phyloP scores from a whole-genome alignment of 192 early-diverging fungal species.

The Coemansia sp. region DNA sequence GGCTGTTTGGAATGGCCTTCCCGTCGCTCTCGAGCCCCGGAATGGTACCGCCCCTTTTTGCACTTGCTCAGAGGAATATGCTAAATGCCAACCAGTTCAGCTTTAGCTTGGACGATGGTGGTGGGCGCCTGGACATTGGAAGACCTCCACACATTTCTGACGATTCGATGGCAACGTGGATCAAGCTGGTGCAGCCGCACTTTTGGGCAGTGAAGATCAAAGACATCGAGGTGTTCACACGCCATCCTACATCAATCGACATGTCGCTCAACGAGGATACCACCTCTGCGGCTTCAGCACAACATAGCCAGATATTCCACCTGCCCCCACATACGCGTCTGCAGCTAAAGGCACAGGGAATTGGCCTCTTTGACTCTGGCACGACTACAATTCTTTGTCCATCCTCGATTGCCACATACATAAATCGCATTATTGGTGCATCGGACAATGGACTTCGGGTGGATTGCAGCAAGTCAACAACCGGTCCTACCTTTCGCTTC shows the following conservation, averaged over 20 bases:
- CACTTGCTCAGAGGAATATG: slow-evolving; percentile 19
- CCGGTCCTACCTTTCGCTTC: slow-evolving; percentile 41
- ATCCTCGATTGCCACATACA: slow-evolving; percentile 28
- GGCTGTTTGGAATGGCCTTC: slow-evolving; percentile 50
- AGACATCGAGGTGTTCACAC: slow-evolving; percentile 16
- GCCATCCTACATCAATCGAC: not conserved
- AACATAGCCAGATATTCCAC: slow-evolving; percentile 7
- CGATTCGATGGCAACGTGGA: slow-evolving; percentile 12
- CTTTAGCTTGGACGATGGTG: slow-evolving; percentile 33
- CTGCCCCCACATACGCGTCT: slow-evolving; percentile 4
- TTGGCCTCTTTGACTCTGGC: slow-evolving; percentile 44
- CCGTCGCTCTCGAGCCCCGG: slow-evolving; percentile 41
- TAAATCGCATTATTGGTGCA: slow-evolving; percentile 50
- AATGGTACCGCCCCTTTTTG: slow-evolving; percentile 41
- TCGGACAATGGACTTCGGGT: slow-evolving; percentile 38
- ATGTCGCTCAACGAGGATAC: not conserved
- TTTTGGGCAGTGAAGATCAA: slow-evolving; percentile 46
- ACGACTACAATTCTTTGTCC: slow-evolving; percentile 49
- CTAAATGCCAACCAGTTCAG: slow-evolving; percentile 53
- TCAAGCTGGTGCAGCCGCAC: slow-evolving; percentile 38
- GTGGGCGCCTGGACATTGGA: slow-evolving; percentile 46
- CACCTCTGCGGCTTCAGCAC: not conserved
- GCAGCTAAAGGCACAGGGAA: slow-evolving; percentile 11
- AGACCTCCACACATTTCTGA: not conserved
- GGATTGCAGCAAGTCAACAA: slow-evolving; percentile 34